Evolutionary conservation across 164 flowering plant species (phyloP).

Genomic region (Dillenia suffruticosa): DNA sequence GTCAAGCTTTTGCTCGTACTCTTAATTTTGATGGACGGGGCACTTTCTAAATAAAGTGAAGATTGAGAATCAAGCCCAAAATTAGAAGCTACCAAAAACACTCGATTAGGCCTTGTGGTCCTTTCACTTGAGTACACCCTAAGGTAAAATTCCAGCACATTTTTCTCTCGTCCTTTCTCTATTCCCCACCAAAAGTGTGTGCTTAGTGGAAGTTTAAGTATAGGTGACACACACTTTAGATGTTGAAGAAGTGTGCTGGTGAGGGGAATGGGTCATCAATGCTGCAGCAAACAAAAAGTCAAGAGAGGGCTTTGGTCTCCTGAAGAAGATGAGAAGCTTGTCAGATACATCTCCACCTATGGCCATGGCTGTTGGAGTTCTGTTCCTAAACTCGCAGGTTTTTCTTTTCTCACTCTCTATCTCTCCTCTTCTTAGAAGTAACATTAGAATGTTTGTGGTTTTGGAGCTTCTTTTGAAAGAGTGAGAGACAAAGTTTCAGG

Average conservation of each 20-base stretch:
- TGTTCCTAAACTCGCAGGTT: slow-evolving; percentile 45
- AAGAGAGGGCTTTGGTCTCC: not conserved
- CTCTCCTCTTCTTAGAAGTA: not conserved
- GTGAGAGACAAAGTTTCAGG: slow-evolving; percentile 16
- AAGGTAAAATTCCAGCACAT: slow-evolving; percentile 27
- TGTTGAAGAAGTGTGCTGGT: not conserved
- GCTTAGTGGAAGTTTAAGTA: too few species aligned
- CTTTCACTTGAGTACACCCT: slow-evolving; percentile 26
- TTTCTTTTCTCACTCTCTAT: not conserved
- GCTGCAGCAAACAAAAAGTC: slow-evolving; percentile 48
- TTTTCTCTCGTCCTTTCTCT: slow-evolving; percentile 12
- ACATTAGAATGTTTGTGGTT: too few species aligned
- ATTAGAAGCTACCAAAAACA: slow-evolving; percentile 26
- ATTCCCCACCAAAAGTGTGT: too few species aligned
- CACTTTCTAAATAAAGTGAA: not conserved
- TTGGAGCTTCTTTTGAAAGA: too few species aligned
- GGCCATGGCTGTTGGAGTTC: slow-evolving; percentile 17
- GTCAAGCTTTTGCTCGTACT: not conserved
- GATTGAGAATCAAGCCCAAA: slow-evolving; percentile 11
- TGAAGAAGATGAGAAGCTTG: too few species aligned
- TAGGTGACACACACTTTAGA: slow-evolving; percentile 13
- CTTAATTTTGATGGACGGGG: not conserved
- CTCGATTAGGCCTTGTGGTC: slow-evolving; percentile 26
- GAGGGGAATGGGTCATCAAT: slow-evolving; percentile 30
- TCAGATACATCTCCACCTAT: slow-evolving; percentile 25